These are phyloP conservation scores for Tolypocladium pustulatum DNA, from an alignment of 2,329 filamentous ascomycete genomes.

Conservation along the genomic window DNA sequence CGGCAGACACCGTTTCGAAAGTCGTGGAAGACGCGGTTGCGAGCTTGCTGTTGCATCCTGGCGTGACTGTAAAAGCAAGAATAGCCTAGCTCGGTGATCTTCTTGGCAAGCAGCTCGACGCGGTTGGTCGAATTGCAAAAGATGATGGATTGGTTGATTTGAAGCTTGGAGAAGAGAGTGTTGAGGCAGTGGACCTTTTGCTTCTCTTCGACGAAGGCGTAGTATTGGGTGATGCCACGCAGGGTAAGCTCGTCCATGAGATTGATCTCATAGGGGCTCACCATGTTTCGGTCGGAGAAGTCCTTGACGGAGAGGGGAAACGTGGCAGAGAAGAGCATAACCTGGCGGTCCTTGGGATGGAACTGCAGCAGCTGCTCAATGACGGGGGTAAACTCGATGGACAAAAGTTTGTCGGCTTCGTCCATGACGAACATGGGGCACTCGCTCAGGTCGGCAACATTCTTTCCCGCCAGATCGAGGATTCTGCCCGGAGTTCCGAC, in stretches of 20 bases:
- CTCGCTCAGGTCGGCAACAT: slow-evolving; percentile 88
- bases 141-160: slow-evolving; percentile 99
- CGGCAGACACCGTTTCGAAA: slow-evolving; percentile 97
- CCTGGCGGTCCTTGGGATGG: slow-evolving; percentile 93
- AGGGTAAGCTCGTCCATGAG: slow-evolving; percentile 98
- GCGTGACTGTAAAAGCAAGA: slow-evolving; percentile 99
- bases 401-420: slow-evolving; percentile 95
- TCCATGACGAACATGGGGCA: slow-evolving; percentile 99
- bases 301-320: slow-evolving; percentile 96
- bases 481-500: slow-evolving; percentile 96
- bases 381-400: slow-evolving; percentile 90
- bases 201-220: slow-evolving; percentile 98
- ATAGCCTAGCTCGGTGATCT: slow-evolving; percentile 97
- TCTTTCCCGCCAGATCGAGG: slow-evolving; percentile 90
- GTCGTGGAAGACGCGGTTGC: slow-evolving; percentile 98
- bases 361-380: slow-evolving; percentile 94
- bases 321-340: slow-evolving; percentile 98
- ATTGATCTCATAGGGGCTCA: slow-evolving; percentile 94
- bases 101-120: slow-evolving; percentile 94
- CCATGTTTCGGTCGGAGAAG: slow-evolving; percentile 98
- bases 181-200: slow-evolving; percentile 99
- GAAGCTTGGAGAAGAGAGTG: slow-evolving; percentile 95
- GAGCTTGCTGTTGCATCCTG: slow-evolving; percentile 92
- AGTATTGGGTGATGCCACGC: slow-evolving; percentile 97
- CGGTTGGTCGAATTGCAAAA: slow-evolving; percentile 99